Percentiles rank a stretch among this genome's conserved stretches.
These are phyloP conservation scores for Phylloporus sp. DNA, from an alignment of 768 basidiomycete genomes.

Conservation along the genomic window DNA sequence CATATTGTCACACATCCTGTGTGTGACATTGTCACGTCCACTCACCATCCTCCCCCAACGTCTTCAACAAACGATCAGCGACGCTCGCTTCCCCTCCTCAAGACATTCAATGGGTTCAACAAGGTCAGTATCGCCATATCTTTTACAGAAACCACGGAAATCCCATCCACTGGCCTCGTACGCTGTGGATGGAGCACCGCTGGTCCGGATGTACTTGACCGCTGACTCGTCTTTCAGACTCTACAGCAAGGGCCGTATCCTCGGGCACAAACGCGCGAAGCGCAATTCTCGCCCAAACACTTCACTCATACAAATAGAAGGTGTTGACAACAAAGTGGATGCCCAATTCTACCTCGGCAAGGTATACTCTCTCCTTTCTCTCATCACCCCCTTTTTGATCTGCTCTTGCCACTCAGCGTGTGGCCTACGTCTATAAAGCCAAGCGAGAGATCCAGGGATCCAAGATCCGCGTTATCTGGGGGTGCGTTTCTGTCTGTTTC, in stretches of 20 bases:
- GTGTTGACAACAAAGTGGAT: conserved; percentile 88
- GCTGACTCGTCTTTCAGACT: conserved; percentile 50
- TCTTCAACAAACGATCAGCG: conserved; percentile 22
- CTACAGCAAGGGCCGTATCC: conserved; percentile 93
- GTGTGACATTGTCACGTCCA: conserved; percentile 31
- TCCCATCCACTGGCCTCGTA: background rate
- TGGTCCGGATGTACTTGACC: conserved; percentile 10
- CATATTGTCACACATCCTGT: conserved; percentile 15
- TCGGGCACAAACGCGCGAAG: conserved; percentile 98
- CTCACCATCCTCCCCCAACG: conserved; percentile 5
- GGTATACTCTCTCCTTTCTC: conserved; percentile 45
- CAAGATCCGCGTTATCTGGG: conserved; percentile 98
- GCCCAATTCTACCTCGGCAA: conserved; percentile 99
- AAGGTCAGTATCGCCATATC: conserved; percentile 50
- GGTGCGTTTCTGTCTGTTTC: conserved; percentile 47
- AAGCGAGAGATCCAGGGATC: conserved; percentile 93
- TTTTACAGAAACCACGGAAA: background rate
- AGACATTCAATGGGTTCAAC: conserved; percentile 70
- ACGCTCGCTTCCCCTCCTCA: conserved; percentile 21
- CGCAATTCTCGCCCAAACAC: conserved; percentile 96
- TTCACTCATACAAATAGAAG: conserved; percentile 95
- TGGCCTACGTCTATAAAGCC: conserved; percentile 98
- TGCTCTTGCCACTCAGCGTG: conserved; percentile 51
- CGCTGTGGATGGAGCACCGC: conserved; percentile 15
- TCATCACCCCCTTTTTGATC: background rate